These are phyloP conservation scores for Cladosporium sp. DNA, from an alignment of 2,329 filamentous ascomycete genomes.

Conservation along the genomic window DNA sequence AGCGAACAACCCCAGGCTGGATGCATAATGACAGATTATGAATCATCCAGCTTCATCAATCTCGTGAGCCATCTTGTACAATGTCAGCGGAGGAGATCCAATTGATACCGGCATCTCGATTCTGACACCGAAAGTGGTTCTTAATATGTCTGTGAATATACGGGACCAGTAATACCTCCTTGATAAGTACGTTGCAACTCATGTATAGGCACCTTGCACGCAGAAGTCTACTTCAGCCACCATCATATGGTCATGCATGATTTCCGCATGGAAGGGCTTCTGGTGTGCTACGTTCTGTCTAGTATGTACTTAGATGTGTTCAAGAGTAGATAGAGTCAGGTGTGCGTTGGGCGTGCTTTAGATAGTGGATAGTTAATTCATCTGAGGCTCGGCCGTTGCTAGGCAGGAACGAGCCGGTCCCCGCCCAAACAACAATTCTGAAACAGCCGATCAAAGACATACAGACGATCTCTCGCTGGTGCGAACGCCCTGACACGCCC, in stretches of 20 bases:
- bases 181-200: not conserved
- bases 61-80: not conserved
- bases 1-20: not conserved
- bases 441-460: conserved; percentile 11
- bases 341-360: no score
- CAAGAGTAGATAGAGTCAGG: no score
- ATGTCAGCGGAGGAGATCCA: not conserved
- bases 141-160: not conserved
- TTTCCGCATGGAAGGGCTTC: not conserved
- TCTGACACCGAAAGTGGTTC: not conserved
- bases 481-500: not conserved
- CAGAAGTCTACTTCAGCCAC: not conserved
- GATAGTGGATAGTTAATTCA: not conserved
- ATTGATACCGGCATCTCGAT: not conserved
- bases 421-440: not conserved
- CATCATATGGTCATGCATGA: not conserved
- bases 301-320: no score
- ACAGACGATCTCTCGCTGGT: not conserved
- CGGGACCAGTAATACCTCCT: not conserved
- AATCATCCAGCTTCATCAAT: not conserved
- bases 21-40: not conserved
- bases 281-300: no score
- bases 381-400: not conserved
- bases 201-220: not conserved
- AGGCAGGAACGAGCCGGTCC: conserved; percentile 1